Evolutionary conservation across 768 basidiomycete genomes (phyloP), one percentile per base, ranked within the genome.

Genomic region (Ramaria rubella): DNA sequence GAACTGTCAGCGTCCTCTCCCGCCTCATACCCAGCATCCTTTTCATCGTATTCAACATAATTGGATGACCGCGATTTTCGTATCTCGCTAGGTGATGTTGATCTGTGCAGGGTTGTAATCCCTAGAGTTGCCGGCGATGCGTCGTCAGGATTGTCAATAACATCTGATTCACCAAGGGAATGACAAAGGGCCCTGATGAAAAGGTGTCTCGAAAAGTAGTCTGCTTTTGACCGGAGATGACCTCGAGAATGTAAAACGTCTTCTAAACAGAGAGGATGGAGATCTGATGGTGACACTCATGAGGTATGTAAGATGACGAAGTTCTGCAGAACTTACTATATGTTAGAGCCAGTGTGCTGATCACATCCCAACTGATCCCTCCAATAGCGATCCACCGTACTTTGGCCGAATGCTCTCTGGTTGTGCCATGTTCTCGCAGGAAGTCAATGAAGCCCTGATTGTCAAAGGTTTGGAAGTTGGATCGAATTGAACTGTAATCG

Each of bases 381-480:
- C 78, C 81, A 59, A 87, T 76, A 61, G 85, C 85, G 52, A 87
- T 86, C 86, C 85, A 89, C 51, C 87, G 71, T 17, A 86, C 86
- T 64, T 80, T 84, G 26, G 78, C 79, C 83, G 83, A 86, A 3
- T 77, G 68, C 59, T 82, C 80, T 55, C 70, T 67, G 57, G 78
- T 75, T 5, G 78, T 77, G 6, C 59, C 66, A 14, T 66, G 64
- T 58, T 77, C 72, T 17, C 72, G 63, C 69, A 88, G 73, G 57
- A 84, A 68, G 8, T 76, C 68, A n/a, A 85, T 68, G 67, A 88
- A 86, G 60, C 80, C 80, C 26, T 61, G 65, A 61, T 87, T 87
- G 51, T 74, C 76, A 80, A 85, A 82, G 55, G 73, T 73, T 26
- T 76, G 76, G 53, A 75, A 74, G 49, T 73, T 80, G 60, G 74